Conservation (phyloP, 495 filamentous ascomycete genomes). For the Polyplosphaeria fusca region DNA sequence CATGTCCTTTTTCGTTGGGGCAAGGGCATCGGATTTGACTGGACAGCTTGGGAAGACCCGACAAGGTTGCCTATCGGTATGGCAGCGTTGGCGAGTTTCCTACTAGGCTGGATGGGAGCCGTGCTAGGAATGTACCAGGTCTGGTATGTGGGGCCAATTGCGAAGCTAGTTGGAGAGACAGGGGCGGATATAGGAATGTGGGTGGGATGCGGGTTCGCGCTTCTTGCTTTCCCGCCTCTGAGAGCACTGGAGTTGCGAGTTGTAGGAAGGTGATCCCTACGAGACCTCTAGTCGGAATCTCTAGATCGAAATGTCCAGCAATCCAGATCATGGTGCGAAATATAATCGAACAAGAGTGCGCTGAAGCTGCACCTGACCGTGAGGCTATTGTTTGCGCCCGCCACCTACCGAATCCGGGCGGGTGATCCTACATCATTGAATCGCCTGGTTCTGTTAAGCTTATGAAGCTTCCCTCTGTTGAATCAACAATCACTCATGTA, state of each 20-base stretch:
- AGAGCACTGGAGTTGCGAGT: constrained; percentile 29
- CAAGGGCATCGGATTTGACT: constrained; percentile 50
- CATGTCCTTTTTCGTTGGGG: constrained; percentile 57
- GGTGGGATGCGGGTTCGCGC: constrained; percentile 26
- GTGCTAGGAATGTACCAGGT: constrained; percentile 65
- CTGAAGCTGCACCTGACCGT: no score
- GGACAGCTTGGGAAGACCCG: constrained; percentile 59
- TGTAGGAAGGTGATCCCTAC: neutral
- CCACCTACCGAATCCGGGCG: no score
- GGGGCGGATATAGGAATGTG: constrained; percentile 32
- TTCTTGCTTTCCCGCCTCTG: constrained; percentile 26
- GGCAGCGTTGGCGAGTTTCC: constrained; percentile 60
- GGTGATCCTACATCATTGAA: no score
- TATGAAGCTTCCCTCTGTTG: no score
- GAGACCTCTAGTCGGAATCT: no score
- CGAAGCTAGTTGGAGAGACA: constrained; percentile 44
- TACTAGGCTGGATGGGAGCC: constrained; percentile 66
- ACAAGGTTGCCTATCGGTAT: constrained; percentile 61
- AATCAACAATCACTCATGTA: no score
- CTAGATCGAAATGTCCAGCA: no score
- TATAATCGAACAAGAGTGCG: no score
- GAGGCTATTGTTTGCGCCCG: no score
- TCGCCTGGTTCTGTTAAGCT: no score
- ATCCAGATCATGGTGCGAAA: no score
- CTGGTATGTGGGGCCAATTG: constrained; percentile 66